Conservation (phyloP, 176 grass and related monocot species). For the Oryza brachyantha region DNA sequence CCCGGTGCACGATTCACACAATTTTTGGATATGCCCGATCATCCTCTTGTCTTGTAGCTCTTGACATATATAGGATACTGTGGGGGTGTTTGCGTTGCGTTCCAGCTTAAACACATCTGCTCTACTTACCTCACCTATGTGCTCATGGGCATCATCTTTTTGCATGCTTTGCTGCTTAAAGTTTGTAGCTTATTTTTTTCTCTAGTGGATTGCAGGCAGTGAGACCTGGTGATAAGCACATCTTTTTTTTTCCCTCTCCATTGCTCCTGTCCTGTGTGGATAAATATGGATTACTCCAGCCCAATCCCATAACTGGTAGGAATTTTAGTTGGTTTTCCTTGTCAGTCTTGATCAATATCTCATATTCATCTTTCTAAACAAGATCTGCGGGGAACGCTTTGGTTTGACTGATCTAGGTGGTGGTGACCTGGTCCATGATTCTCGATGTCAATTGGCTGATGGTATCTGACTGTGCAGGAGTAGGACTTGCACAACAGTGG, state of each 20-base stretch:
- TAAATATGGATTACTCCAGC: not conserved
- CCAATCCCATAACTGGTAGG: not conserved
- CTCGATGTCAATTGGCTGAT: not conserved
- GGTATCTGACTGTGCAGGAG: not conserved
- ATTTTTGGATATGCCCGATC: conserved; percentile 8
- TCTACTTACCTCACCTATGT: not conserved
- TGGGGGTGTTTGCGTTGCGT: not conserved
- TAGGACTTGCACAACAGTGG: not conserved
- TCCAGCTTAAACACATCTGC: conserved; percentile 2
- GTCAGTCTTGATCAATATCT: not conserved
- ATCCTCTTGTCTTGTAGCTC: conserved; percentile 14
- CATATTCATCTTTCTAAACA: too few relatives aligned
- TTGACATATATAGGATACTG: not conserved
- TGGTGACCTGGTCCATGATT: not conserved
- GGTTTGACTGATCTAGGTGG: not conserved
- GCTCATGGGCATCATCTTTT: conserved; percentile 14
- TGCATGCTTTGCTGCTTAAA: not conserved
- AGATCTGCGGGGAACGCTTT: too few relatives aligned
- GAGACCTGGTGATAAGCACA: not conserved
- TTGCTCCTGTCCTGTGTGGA: not conserved
- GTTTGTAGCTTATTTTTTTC: not conserved
- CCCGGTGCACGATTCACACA: conserved; percentile 1
- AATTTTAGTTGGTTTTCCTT: not conserved
- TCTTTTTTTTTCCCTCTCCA: not conserved
- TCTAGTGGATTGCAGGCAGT: not conserved